Conservation (phyloP, 2,329 filamentous ascomycete species). For the Alternaria postmessia region DNA sequence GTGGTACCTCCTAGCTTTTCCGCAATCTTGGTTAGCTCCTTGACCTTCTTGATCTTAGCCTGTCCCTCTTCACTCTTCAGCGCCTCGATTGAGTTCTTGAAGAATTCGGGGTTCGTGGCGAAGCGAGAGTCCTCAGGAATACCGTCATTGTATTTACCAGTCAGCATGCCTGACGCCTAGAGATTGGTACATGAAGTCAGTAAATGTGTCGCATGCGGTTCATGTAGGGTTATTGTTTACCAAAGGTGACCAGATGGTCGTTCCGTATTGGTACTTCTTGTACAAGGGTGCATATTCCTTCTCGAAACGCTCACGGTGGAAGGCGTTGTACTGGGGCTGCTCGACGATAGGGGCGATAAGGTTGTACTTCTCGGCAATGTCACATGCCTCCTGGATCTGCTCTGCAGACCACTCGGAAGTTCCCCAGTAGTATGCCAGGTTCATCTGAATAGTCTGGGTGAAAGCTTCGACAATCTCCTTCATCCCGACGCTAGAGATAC, state of each 20-base stretch:
- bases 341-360: slow-evolving; percentile 65
- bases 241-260: slow-evolving; percentile 65
- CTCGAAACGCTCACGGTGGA: slow-evolving; percentile 69
- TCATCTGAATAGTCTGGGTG: slow-evolving; percentile 61
- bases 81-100: slow-evolving; percentile 63
- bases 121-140: slow-evolving; percentile 69
- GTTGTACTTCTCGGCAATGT: slow-evolving; percentile 69
- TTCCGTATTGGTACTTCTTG: slow-evolving; percentile 65
- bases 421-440: slow-evolving; percentile 63
- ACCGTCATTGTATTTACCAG: slow-evolving; percentile 71
- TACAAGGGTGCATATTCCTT: slow-evolving; percentile 67
- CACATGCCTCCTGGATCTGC: slow-evolving; percentile 66
- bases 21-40: slow-evolving; percentile 60
- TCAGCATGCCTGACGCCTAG: slow-evolving; percentile 63
- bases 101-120: slow-evolving; percentile 65
- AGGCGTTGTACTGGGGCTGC: slow-evolving; percentile 68
- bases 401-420: slow-evolving; percentile 68
- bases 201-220: neutral
- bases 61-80: slow-evolving; percentile 60
- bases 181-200: neutral
- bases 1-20: slow-evolving; percentile 59
- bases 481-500: slow-evolving; percentile 60
- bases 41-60: slow-evolving; percentile 66
- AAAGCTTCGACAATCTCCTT: slow-evolving; percentile 68
- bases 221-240: slow-evolving; percentile 22